phyloP scores from a whole-genome alignment of 1,139 yeast genomes.

The Suhomyces coccinellae region DNA sequence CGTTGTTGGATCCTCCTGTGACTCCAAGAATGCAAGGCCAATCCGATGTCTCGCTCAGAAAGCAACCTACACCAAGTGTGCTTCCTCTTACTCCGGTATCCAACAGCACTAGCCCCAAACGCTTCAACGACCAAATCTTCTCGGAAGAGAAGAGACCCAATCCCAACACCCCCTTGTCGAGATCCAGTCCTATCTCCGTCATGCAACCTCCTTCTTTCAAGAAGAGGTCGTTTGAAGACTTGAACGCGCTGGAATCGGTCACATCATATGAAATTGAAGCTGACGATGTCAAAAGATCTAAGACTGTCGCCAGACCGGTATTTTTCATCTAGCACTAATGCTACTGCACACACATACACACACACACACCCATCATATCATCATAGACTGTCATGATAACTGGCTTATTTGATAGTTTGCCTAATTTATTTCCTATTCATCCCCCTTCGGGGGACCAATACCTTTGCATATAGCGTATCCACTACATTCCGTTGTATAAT shows the following conservation, averaged over 20 bases:
- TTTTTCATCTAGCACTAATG: slow-evolving; percentile 14
- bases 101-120: slow-evolving; percentile 27
- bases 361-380: too few relatives aligned
- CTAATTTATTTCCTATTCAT: slow-evolving; percentile 5
- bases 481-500: slow-evolving; percentile 3
- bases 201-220: slow-evolving; percentile 17
- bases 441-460: slow-evolving; percentile 5
- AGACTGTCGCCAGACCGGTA: slow-evolving; percentile 15
- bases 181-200: slow-evolving; percentile 11
- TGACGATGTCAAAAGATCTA: slow-evolving; percentile 15
- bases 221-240: slow-evolving; percentile 18
- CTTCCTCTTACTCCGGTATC: slow-evolving; percentile 32
- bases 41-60: slow-evolving; percentile 11
- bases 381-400: slow-evolving; percentile 8
- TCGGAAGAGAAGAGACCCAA: slow-evolving; percentile 5
- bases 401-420: slow-evolving; percentile 12
- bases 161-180: slow-evolving; percentile 13
- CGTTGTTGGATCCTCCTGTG: slow-evolving; percentile 22
- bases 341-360: neutral
- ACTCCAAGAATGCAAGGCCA: slow-evolving; percentile 16
- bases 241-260: slow-evolving; percentile 9
- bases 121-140: slow-evolving; percentile 17
- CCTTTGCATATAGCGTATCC: slow-evolving; percentile 1
- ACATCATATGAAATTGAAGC: slow-evolving; percentile 8
- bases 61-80: slow-evolving; percentile 9